Evolutionary conservation across 106 monocot genomes (phyloP).

Genomic region (Iris macrosiphon): DNA sequence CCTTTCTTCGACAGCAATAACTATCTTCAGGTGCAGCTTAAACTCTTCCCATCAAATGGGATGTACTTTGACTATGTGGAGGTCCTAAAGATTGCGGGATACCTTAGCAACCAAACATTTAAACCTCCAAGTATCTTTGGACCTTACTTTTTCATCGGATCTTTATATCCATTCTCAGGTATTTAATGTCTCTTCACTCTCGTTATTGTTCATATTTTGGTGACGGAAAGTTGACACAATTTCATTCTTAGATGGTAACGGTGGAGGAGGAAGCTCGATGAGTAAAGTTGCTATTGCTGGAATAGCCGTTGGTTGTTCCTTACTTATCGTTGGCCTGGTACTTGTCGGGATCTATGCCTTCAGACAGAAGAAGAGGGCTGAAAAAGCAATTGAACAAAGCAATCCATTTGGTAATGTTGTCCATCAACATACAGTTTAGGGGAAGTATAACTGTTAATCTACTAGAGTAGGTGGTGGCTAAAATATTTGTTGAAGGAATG

Average conservation of each 20-base stretch:
- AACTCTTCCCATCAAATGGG: conserved; percentile 46
- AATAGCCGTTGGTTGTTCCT: conserved; percentile 36
- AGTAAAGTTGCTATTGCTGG: conserved; percentile 38
- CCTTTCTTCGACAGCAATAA: conserved; percentile 29
- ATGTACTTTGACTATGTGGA: conserved; percentile 36
- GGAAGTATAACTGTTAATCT: too few relatives aligned
- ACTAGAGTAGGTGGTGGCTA: too few relatives aligned
- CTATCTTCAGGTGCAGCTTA: conserved; percentile 43
- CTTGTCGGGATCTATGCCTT: conserved; percentile 45
- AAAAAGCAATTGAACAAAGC: conserved; percentile 34
- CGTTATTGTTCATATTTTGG: too few relatives aligned
- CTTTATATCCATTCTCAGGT: conserved; percentile 41
- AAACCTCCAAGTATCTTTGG: conserved; percentile 57
- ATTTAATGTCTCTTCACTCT: too few relatives aligned
- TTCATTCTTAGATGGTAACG: conserved; percentile 21
- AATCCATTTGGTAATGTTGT: conserved; percentile 68
- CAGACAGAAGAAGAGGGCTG: conserved; percentile 62
- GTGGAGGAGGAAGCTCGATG: conserved; percentile 21
- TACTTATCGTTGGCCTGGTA: conserved; percentile 38
- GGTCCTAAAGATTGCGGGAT: conserved; percentile 40
- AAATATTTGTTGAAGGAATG: too few relatives aligned
- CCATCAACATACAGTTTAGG: too few relatives aligned
- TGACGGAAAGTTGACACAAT: too few relatives aligned
- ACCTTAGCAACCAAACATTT: conserved; percentile 58
- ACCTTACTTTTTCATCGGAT: conserved; percentile 52